Percentiles rank a stretch among this genome's conserved stretches.
phyloP scores from a whole-genome alignment of 2,329 filamentous ascomycete species.

The Diaporthe velutina region DNA sequence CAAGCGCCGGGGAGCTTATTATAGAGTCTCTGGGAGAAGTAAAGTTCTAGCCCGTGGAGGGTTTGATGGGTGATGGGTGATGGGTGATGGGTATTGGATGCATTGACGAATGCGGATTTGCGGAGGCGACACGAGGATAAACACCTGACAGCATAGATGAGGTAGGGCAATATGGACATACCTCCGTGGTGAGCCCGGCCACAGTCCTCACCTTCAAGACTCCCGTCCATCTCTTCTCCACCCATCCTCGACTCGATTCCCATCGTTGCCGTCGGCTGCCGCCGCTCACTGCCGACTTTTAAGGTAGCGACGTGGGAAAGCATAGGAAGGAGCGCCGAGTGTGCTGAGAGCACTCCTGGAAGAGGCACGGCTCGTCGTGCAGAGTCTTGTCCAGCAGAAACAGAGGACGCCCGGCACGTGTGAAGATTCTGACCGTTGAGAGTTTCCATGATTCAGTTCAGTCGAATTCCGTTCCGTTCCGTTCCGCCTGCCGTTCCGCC shows the following conservation, averaged over 20 bases:
- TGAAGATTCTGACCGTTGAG: constrained; percentile 4
- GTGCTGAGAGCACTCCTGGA: background rate
- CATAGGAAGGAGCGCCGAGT: background rate
- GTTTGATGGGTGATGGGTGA: too few relatives aligned
- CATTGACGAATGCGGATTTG: background rate
- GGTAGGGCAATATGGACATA: background rate
- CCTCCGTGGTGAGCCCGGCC: background rate
- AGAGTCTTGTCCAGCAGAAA: constrained; percentile 9
- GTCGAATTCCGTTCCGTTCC: background rate
- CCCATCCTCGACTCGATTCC: background rate
- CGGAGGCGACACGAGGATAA: background rate
- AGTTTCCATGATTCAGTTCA: background rate
- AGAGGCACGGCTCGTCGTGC: background rate
- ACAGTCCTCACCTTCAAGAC: background rate
- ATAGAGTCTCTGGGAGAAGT: background rate
- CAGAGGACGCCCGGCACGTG: background rate
- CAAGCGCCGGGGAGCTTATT: background rate
- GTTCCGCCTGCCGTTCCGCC: too few relatives aligned
- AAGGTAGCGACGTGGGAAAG: background rate
- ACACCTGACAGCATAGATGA: background rate
- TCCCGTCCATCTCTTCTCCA: background rate
- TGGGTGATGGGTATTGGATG: too few relatives aligned
- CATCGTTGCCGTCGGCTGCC: background rate
- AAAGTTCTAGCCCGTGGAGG: background rate
- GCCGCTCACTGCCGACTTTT: background rate